Percentiles rank a stretch among this genome's conserved stretches.
Evolutionary conservation across 73 alveolate genomes (phyloP).

Genomic region (Paramecium primaurelia): DNA sequence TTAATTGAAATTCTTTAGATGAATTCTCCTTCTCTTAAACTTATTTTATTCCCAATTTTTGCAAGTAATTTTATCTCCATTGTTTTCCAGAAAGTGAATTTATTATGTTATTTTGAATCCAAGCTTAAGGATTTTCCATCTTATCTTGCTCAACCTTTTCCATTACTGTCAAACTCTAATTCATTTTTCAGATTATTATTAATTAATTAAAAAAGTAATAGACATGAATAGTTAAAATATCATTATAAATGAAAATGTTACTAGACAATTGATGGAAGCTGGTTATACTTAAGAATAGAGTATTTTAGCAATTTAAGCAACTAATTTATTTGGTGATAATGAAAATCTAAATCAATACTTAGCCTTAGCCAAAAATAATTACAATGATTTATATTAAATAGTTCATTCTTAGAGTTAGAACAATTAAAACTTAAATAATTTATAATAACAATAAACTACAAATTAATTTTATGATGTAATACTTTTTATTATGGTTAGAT

Average conservation of each 20-base stretch:
- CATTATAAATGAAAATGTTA: background rate
- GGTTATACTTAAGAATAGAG: background rate
- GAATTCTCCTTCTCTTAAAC: background rate
- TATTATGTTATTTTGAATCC: background rate
- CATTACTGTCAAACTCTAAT: background rate
- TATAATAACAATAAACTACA: no score
- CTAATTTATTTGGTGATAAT: background rate
- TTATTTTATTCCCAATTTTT: background rate
- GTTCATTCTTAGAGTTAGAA: background rate
- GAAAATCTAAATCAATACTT: background rate
- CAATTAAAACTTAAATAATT: no score
- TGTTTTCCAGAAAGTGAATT: background rate
- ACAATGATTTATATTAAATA: background rate
- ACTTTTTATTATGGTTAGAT: background rate
- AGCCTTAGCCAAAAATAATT: background rate
- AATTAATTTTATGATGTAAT: background rate
- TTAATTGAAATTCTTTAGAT: background rate
- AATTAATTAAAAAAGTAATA: background rate
- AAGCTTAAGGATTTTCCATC: conserved; percentile 1
- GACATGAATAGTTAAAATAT: background rate
- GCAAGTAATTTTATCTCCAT: background rate
- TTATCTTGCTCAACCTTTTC: background rate
- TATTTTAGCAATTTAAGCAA: background rate
- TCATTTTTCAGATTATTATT: background rate
- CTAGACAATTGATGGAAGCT: background rate